Conservation (phyloP, 2,329 filamentous ascomycete species). For the Cytospora piceae region DNA sequence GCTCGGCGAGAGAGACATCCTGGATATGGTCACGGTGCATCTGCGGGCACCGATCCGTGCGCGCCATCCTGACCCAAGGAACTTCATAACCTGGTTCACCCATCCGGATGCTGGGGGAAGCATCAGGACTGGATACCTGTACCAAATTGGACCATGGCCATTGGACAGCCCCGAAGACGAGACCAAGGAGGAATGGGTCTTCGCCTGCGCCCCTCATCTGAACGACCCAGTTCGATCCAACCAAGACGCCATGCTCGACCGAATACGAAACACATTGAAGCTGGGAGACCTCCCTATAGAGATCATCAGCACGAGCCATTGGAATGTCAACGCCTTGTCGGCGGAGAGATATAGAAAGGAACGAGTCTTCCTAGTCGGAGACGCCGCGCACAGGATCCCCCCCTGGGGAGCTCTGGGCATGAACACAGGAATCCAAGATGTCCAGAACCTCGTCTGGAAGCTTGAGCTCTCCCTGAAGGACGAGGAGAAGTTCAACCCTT, state of each 20-base stretch:
- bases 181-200: slow-evolving; percentile 41
- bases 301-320: slow-evolving; percentile 39
- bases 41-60: slow-evolving; percentile 37
- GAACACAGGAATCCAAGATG: slow-evolving; percentile 44
- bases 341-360: slow-evolving; percentile 37
- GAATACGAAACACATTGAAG: slow-evolving; percentile 36
- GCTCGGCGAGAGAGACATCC: slow-evolving; percentile 38
- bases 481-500: slow-evolving; percentile 30
- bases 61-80: slow-evolving; percentile 35
- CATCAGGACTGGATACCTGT: slow-evolving; percentile 40
- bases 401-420: slow-evolving; percentile 43
- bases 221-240: slow-evolving; percentile 34
- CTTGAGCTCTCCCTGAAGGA: slow-evolving; percentile 37
- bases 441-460: slow-evolving; percentile 45
- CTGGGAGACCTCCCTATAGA: slow-evolving; percentile 38
- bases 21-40: slow-evolving; percentile 42
- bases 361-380: slow-evolving; percentile 42
- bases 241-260: slow-evolving; percentile 33
- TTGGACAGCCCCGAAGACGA: slow-evolving; percentile 26
- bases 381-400: slow-evolving; percentile 43
- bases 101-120: slow-evolving; percentile 41
- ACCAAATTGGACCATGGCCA: slow-evolving; percentile 42
- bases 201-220: slow-evolving; percentile 31
- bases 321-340: slow-evolving; percentile 38
- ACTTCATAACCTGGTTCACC: slow-evolving; percentile 43